These are phyloP conservation scores for Hypoxylon fragiforme DNA, from an alignment of 495 filamentous ascomycete species.

Conservation along the genomic window DNA sequence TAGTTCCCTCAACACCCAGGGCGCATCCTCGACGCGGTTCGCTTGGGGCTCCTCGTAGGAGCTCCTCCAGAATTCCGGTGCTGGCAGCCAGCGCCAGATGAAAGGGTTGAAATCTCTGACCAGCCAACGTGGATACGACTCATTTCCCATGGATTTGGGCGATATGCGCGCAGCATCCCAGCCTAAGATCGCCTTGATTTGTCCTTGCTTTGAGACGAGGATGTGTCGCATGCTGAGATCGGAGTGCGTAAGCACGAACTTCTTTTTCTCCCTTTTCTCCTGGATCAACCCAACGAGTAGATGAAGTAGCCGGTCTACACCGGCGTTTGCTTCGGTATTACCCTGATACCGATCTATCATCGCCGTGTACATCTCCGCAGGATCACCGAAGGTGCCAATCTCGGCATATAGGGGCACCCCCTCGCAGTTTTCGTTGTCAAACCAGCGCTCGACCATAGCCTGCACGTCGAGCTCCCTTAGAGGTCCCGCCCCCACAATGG, in stretches of 20 bases:
- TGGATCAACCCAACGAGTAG: conserved; percentile 19
- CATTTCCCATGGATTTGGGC: conserved; percentile 27
- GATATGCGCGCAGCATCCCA: conserved; percentile 24
- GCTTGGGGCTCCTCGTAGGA: not conserved
- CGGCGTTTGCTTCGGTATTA: conserved; percentile 7
- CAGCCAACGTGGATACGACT: conserved; percentile 30
- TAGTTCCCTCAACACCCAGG: conserved; percentile 28
- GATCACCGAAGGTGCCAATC: conserved; percentile 8
- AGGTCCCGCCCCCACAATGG: conserved; percentile 10
- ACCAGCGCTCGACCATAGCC: conserved; percentile 31
- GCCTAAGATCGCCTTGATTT: conserved; percentile 28
- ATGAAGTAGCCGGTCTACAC: conserved; percentile 23
- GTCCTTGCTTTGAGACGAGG: conserved; percentile 25
- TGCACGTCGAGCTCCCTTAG: conserved; percentile 22
- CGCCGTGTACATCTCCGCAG: conserved; percentile 22
- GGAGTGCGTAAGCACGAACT: conserved; percentile 31
- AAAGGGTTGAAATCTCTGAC: conserved; percentile 31
- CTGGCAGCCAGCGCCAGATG: conserved; percentile 23
- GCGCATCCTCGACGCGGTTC: conserved; percentile 28
- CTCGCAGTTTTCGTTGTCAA: conserved; percentile 21
- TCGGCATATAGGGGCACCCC: conserved; percentile 9
- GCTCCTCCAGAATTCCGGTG: conserved; percentile 14
- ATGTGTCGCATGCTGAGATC: conserved; percentile 29
- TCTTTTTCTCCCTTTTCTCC: conserved; percentile 2
- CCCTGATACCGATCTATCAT: conserved; percentile 16